phyloP scores from a whole-genome alignment of 495 filamentous ascomycete genomes.

The Talaromyces ruber region DNA sequence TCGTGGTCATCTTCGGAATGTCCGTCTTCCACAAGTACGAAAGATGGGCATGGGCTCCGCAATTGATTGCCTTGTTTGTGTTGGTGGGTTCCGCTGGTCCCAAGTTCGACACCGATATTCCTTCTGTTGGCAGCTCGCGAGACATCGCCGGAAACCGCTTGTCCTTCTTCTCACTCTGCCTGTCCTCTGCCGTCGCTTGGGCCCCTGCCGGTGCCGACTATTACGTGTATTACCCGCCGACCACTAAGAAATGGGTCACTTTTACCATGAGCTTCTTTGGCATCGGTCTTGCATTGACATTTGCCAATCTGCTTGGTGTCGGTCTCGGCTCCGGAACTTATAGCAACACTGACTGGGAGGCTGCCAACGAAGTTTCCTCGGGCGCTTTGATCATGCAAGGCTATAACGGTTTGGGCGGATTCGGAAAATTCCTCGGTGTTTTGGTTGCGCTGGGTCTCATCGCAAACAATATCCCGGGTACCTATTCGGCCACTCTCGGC shows the following conservation, averaged over 20 bases:
- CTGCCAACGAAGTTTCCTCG: slow-evolving; percentile 47
- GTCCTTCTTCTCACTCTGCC: slow-evolving; percentile 56
- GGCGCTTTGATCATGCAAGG: slow-evolving; percentile 61
- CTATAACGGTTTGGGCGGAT: slow-evolving; percentile 50
- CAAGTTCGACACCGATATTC: slow-evolving; percentile 48
- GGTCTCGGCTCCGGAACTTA: slow-evolving; percentile 56
- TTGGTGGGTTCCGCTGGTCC: slow-evolving; percentile 61
- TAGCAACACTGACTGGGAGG: slow-evolving; percentile 40
- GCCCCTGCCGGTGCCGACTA: slow-evolving; percentile 46
- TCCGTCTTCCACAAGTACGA: slow-evolving; percentile 65
- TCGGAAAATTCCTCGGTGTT: slow-evolving; percentile 64
- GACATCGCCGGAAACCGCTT: slow-evolving; percentile 49
- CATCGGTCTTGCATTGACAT: slow-evolving; percentile 37
- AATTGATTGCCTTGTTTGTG: slow-evolving; percentile 54
- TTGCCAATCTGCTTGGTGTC: slow-evolving; percentile 61
- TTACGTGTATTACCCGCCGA: slow-evolving; percentile 48
- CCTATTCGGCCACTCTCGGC: slow-evolving; percentile 56
- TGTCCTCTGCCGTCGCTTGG: slow-evolving; percentile 48
- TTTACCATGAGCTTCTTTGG: slow-evolving; percentile 43
- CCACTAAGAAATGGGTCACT: slow-evolving; percentile 33
- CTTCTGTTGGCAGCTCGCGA: slow-evolving; percentile 22
- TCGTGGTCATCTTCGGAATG: slow-evolving; percentile 68
- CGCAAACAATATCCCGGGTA: slow-evolving; percentile 59
- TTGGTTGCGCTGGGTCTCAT: slow-evolving; percentile 61
- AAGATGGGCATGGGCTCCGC: slow-evolving; percentile 56